These are phyloP conservation scores for Talaromyces sp. DNA, from an alignment of 2,329 filamentous ascomycete genomes.

Conservation along the genomic window DNA sequence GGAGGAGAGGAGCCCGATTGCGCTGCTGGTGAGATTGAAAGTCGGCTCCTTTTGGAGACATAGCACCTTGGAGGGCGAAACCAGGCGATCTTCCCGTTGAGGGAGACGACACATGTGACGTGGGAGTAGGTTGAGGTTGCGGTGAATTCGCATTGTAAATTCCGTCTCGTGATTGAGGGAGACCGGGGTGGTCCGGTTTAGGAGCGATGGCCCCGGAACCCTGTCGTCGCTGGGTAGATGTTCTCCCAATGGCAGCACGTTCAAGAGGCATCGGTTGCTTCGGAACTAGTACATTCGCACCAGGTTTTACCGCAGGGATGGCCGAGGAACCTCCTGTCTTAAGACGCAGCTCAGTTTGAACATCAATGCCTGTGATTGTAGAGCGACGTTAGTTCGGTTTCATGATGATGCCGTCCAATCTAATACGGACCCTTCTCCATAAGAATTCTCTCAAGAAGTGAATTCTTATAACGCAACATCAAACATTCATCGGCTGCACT, in stretches of 20 bases:
- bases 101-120: constrained; percentile 71
- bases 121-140: constrained; percentile 74
- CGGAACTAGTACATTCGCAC: constrained; percentile 54
- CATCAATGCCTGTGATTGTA: constrained; percentile 76
- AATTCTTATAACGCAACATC: constrained; percentile 99
- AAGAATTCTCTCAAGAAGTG: constrained; percentile 87
- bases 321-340: constrained; percentile 80
- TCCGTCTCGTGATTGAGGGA: constrained; percentile 49
- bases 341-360: constrained; percentile 88
- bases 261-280: constrained; percentile 74
- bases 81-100: constrained; percentile 60
- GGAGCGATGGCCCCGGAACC: constrained; percentile 66
- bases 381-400: constrained; percentile 3
- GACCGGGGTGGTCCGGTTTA: constrained; percentile 51
- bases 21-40: constrained; percentile 52
- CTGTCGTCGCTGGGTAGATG: constrained; percentile 66
- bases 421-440: constrained; percentile 77
- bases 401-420: neutral
- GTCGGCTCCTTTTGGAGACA: constrained; percentile 59
- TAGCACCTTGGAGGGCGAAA: constrained; percentile 57
- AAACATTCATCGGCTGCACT: constrained; percentile 93
- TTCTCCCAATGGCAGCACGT: constrained; percentile 74
- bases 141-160: constrained; percentile 55
- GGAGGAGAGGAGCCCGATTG: constrained; percentile 47
- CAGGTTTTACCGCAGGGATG: constrained; percentile 61